Evolutionary conservation across 495 filamentous ascomycete genomes (phyloP), one percentile per base, ranked within the genome.

Genomic region (Penicillium bovifimosum): DNA sequence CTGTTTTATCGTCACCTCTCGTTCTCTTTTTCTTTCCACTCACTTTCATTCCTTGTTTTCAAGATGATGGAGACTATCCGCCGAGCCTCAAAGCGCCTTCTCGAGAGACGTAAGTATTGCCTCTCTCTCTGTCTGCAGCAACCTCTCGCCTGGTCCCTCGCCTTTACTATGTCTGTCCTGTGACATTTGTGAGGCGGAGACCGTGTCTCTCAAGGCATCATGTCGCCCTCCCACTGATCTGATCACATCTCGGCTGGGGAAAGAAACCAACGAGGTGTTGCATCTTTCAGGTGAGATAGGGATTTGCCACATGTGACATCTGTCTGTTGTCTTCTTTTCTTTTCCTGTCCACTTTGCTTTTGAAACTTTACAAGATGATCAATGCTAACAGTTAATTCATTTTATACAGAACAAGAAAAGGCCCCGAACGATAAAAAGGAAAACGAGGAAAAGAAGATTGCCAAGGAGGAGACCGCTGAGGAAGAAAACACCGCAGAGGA

Each of bases 61-160:
- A 41, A 42, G 10, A 50, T 50, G 10, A 50, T 50, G 48, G 39
- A 50, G 9, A 34, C 29, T 8, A 9, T 42, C 3, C 48, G 48
- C 9, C 48, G 48, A 6, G 11, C 42, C 29, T 50, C 48, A 11
- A 50, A 34, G 38, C 39, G 48, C 17, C 16, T 50, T 26, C 29
- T 16, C 28, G 17, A 17, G 17, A 50, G 33, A 24, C 9, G 48
- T 50, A 42, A 42, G 48, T 13, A 31, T 40, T 2, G 11, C 20
- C 26, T 8, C 20, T 24, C 2, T 24, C 20, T 41, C 27, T 7
- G 7, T 34, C 11, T 47, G 13, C 28, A 29, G 18, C 17, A 20
- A 13, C 4, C 20, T 24, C 20, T 24, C 4, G 20, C 28, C 47
- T 24, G 13, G 11, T 20, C 13, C 9, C 47, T 17, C 14, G 14